Conservation (phyloP, 768 basidiomycete species). For the Multifurca ochricompacta region DNA sequence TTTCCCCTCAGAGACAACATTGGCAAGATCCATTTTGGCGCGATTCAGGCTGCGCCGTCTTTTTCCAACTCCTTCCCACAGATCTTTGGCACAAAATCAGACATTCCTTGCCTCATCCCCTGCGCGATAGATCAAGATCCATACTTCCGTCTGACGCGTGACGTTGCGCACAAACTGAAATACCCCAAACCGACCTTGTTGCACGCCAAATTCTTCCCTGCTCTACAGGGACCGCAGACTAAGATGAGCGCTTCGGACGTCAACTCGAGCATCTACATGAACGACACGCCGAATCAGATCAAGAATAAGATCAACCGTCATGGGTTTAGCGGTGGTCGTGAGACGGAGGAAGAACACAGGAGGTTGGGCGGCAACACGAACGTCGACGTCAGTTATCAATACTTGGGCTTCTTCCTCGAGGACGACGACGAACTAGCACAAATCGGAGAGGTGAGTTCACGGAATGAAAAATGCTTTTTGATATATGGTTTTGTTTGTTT, state of each 20-base stretch:
- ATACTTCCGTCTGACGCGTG: slow-evolving; percentile 96
- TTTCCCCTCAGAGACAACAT: slow-evolving; percentile 74
- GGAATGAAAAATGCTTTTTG: too few species aligned
- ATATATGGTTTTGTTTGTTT: too few species aligned
- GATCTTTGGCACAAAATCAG: slow-evolving; percentile 77
- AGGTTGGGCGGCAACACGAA: slow-evolving; percentile 85
- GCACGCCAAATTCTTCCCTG: slow-evolving; percentile 97
- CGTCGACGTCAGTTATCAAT: slow-evolving; percentile 94
- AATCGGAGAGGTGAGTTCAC: slow-evolving; percentile 58
- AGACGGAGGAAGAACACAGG: slow-evolving; percentile 93
- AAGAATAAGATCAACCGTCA: slow-evolving; percentile 97
- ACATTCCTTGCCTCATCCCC: slow-evolving; percentile 90
- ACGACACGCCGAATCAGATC: slow-evolving; percentile 84
- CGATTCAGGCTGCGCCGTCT: slow-evolving; percentile 92
- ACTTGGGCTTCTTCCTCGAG: slow-evolving; percentile 90
- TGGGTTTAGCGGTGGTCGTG: slow-evolving; percentile 92
- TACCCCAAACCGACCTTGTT: slow-evolving; percentile 91
- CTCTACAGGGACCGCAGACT: slow-evolving; percentile 93
- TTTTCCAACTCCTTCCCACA: slow-evolving; percentile 99
- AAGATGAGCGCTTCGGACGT: slow-evolving; percentile 98
- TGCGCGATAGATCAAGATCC: slow-evolving; percentile 98
- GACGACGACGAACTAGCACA: slow-evolving; percentile 82
- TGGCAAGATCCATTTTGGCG: slow-evolving; percentile 93
- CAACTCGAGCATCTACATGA: slow-evolving; percentile 95
- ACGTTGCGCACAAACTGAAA: slow-evolving; percentile 88